Percentiles rank a stretch among this genome's conserved stretches.
Evolutionary conservation across 495 filamentous ascomycete genomes (phyloP).

Genomic region (Bryoglossum gracile): DNA sequence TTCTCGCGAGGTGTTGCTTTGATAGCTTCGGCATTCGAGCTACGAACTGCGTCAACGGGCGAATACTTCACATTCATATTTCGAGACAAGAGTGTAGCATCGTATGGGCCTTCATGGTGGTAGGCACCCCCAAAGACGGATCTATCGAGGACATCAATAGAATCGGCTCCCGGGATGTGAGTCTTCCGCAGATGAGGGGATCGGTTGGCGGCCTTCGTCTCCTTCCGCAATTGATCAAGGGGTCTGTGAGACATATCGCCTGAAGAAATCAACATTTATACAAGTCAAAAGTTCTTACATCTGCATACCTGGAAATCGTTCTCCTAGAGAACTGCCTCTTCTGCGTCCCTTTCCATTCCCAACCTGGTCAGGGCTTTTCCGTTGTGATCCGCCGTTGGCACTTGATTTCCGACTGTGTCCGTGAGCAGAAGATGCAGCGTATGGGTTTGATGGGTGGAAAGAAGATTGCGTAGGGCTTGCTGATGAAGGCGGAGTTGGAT

Average conservation of each 20-base stretch:
- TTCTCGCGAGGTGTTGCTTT: conserved; percentile 77
- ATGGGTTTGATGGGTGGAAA: conserved; percentile 28
- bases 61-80: conserved; percentile 54
- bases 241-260: conserved; percentile 56
- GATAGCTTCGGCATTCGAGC: conserved; percentile 70
- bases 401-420: conserved; percentile 16
- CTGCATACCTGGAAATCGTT: conserved; percentile 39
- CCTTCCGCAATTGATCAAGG: conserved; percentile 50
- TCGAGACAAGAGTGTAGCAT: conserved; percentile 67
- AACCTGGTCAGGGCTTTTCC: conserved; percentile 2
- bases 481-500: conserved; percentile 31
- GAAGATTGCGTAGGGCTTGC: conserved; percentile 27
- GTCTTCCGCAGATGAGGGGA: conserved; percentile 55
- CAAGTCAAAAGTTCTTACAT: neutral
- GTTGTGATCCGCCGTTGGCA: conserved; percentile 7
- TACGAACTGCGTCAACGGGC: conserved; percentile 70
- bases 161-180: conserved; percentile 62
- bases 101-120: conserved; percentile 90
- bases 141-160: conserved; percentile 72
- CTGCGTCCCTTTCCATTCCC: conserved; percentile 13
- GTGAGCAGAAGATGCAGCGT: conserved; percentile 12
- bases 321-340: conserved; percentile 44
- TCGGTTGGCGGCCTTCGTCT: conserved; percentile 53
- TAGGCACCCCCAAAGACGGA: conserved; percentile 49
- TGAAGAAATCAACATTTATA: neutral